Evolutionary conservation across 1,284 basidiomycete genomes (phyloP).

Genomic region (Sanghuangporus weigelae): DNA sequence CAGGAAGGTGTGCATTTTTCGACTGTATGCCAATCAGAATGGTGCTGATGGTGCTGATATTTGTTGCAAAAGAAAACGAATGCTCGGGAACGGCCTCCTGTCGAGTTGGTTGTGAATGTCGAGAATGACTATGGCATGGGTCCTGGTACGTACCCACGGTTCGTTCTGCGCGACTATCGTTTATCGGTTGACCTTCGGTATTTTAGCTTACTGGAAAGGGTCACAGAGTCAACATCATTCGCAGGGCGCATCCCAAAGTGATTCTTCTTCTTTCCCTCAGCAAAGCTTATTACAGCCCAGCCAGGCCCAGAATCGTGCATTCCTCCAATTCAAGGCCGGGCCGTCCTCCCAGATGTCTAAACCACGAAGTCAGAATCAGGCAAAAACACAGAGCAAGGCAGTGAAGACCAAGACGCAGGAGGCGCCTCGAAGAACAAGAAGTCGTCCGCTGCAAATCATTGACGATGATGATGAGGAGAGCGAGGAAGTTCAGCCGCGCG

Average conservation of each 20-base stretch:
- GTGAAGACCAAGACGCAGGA: neutral
- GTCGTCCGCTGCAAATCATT: neutral
- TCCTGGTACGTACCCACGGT: constrained; percentile 33
- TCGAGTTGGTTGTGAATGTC: constrained; percentile 50
- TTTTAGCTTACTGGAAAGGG: constrained; percentile 50
- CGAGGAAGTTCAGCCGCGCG: constrained; percentile 17
- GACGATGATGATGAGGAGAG: constrained; percentile 16
- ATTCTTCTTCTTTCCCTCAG: neutral
- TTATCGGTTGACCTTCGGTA: neutral
- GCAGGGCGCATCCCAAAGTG: constrained; percentile 19
- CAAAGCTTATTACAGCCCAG: constrained; percentile 8
- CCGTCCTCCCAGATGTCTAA: constrained; percentile 3
- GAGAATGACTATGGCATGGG: constrained; percentile 55
- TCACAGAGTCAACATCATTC: constrained; percentile 20
- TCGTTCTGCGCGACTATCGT: neutral
- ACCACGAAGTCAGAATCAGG: constrained; percentile 5
- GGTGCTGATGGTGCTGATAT: constrained; percentile 4
- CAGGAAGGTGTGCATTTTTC: constrained; percentile 53
- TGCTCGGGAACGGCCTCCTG: constrained; percentile 29
- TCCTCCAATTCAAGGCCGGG: constrained; percentile 5
- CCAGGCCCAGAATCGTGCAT: constrained; percentile 21
- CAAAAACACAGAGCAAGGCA: constrained; percentile 1
- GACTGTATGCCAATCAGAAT: neutral
- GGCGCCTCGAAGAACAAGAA: neutral
- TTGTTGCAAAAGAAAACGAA: constrained; percentile 27